Evolutionary conservation across 1,139 yeast species (phyloP), one percentile per base, ranked within the genome.

Genomic region (Suhomyces anneliseae): DNA sequence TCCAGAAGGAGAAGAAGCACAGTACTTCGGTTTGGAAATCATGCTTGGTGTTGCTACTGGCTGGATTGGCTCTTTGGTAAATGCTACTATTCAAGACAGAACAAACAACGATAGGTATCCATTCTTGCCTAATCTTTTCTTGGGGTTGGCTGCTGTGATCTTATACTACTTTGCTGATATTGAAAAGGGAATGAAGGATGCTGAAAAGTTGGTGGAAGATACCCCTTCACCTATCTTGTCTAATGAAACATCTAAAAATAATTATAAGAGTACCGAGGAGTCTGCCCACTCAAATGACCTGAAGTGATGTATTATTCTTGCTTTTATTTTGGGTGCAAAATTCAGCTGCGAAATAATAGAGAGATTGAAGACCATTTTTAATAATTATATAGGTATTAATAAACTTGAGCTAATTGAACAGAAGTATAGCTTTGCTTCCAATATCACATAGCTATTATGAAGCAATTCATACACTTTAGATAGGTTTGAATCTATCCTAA

Each of bases 1-100:
- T 24, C 79, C 79, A 0, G 65, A 60, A 44, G 78, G 78, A 0
- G 68, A 69, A 34, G 79, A 74, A 48, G 78, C 77, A 1, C 78
- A 74, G 51, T 74, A 65, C 45, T 73, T 74, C 55, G 79, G 79
- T 0, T 56, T 74, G 39, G 79, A 74, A 46, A 61, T 73, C 7
- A 65, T 72, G 65, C 59, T 74, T 34, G 78, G 79, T 0, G 68
- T 74, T 10, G 69, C 77, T 6, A 68, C 76, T 3, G 76, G 78
- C 1, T 74, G 79, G 78, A 69, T 72, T 40, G 78, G 77, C 7
- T 57, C 61, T 6, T 61, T 74, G 40, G 70, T 73, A 0, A 72
- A 69, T 53, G 78, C 77, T 2, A 53, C 65, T 2, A 72, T 74
- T 35, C 78, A 74, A 50, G 76, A 74, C 49, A 58, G 67, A 49